phyloP scores from a whole-genome alignment of 2,329 filamentous ascomycete species.

The Diaporthe capsici region DNA sequence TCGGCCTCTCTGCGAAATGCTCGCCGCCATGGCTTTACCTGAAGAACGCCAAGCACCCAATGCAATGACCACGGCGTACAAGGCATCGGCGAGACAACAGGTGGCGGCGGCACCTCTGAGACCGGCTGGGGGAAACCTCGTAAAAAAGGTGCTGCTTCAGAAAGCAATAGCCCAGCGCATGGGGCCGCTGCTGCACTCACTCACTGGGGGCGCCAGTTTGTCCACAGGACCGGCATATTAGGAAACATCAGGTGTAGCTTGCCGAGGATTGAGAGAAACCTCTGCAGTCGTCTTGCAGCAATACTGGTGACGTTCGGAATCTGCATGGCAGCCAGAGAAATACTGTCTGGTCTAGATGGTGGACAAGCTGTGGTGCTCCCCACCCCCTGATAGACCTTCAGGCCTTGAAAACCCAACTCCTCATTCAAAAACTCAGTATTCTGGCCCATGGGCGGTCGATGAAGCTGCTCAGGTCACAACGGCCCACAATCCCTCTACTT shows the following conservation, averaged over 20 bases:
- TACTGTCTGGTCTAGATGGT: neutral
- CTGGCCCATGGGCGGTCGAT: conserved; percentile 1
- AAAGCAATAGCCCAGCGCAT: conserved; percentile 2
- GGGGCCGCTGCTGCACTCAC: conserved; percentile 4
- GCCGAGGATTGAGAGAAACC: too few species aligned
- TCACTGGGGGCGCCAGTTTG: neutral
- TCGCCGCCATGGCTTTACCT: neutral
- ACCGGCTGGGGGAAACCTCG: neutral
- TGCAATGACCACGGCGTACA: conserved; percentile 20
- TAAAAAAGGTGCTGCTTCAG: conserved; percentile 30
- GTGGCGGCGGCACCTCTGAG: conserved; percentile 7
- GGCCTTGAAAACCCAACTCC: neutral
- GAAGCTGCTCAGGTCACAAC: neutral
- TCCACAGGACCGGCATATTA: neutral
- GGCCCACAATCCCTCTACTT: conserved; percentile 1
- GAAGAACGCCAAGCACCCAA: conserved; percentile 20
- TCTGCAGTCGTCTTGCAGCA: neutral
- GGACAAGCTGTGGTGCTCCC: neutral
- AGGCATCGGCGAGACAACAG: conserved; percentile 6
- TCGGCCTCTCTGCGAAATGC: neutral
- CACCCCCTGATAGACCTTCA: neutral
- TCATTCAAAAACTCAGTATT: neutral
- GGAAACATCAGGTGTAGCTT: neutral
- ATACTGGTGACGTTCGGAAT: neutral
- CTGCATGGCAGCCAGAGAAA: neutral